Percentiles rank a stretch among this genome's conserved stretches.
phyloP scores from a whole-genome alignment of 495 filamentous ascomycete species.

The Hyaloscypha finlandica region DNA sequence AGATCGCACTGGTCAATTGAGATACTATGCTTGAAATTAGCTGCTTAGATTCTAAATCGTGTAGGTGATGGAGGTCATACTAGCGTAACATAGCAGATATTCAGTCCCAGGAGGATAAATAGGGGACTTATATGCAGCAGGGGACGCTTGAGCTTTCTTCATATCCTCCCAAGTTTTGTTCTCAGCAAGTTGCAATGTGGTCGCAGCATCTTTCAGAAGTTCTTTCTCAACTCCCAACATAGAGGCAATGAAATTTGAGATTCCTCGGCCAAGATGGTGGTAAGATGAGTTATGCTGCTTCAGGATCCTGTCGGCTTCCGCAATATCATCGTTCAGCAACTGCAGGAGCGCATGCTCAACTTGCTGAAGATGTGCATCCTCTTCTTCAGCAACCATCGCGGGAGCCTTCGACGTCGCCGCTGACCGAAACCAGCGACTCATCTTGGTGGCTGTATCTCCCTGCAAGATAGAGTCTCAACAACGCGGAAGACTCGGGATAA shows the following conservation, averaged over 20 bases:
- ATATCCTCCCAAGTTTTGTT: constrained; percentile 74
- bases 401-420: constrained; percentile 14
- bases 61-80: constrained; percentile 10
- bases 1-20: constrained; percentile 86
- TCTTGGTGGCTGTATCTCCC: constrained; percentile 8
- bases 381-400: constrained; percentile 26
- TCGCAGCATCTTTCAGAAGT: constrained; percentile 84
- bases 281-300: constrained; percentile 80
- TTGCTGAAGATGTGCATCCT: constrained; percentile 40
- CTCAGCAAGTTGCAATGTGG: constrained; percentile 77
- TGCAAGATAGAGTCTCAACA: neutral
- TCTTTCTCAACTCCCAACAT: constrained; percentile 93
- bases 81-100: constrained; percentile 64
- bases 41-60: neutral
- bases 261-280: constrained; percentile 81
- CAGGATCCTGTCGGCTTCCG: constrained; percentile 75
- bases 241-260: constrained; percentile 81
- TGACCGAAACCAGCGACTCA: constrained; percentile 32
- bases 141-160: constrained; percentile 66
- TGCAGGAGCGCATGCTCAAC: constrained; percentile 49
- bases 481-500: neutral
- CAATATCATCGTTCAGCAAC: constrained; percentile 95
- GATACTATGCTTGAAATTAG: constrained; percentile 52
- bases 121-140: constrained; percentile 34
- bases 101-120: constrained; percentile 85